Evolutionary conservation across 1,139 yeast species (phyloP), one percentile per base, ranked within the genome.

Genomic region (Blastobotrys raffinosifermentans): DNA sequence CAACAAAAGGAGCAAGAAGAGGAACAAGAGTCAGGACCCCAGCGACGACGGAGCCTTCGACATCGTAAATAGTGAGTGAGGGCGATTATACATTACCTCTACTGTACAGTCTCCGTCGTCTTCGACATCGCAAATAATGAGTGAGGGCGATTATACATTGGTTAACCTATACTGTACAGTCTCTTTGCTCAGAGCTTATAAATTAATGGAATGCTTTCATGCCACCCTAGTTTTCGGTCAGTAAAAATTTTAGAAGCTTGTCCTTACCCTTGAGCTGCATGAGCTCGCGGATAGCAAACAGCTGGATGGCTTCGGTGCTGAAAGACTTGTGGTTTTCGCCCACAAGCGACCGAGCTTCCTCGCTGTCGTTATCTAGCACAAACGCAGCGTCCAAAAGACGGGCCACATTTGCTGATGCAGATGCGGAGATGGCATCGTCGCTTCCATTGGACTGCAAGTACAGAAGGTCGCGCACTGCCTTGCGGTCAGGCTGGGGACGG

Each of bases 231-330:
- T 8, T 6, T 25, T 14, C 23, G 19, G 39, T 25, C 15, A 30
- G 19, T 44, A 84, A 65, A 56, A 83, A 84, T 31, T 72, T 59
- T 48, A 85, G 39, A 37, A 89, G 58, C 31, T 74, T 73, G 3
- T 79, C 83, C 48, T 72, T 73, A 1, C 95, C 95, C 58, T 83
- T 87, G 30, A 71, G 43, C 43, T 75, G 70, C 57, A 89, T 70
- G 39, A 87, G 62, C 46, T 67, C 66, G 53, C 77, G 80, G 38
- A 87, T 71, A 14, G 73, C 66, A 26, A 68, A 48, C 22, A 85
- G 61, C 39, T 81, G 83, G 2, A 61, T 56, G 5, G 27, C 27
- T 14, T 25, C 27, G 14, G 27, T n/a, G 15, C 14, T 14, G 7
- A 25, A 25, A 25, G 7, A 25, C 13, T n/a, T 8, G 1, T 73